Evolutionary conservation across 495 filamentous ascomycete species (phyloP), one percentile per base, ranked within the genome.

Genomic region (Penicillium samsonianum): DNA sequence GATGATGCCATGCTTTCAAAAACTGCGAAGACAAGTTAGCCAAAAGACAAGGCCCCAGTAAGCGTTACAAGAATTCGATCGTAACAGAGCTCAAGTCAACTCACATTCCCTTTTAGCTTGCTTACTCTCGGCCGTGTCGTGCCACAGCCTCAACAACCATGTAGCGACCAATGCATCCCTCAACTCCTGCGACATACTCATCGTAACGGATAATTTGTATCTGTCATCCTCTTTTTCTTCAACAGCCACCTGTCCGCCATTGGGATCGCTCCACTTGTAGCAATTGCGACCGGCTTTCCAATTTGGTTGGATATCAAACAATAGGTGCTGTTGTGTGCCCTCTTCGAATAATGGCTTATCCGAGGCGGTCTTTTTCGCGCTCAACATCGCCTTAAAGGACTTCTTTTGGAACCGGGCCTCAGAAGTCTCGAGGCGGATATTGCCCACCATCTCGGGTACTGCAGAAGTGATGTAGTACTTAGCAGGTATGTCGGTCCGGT

Each of bases 121-220:
- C 33, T 38, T 60, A 25, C 58, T 64, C 28, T 64, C 62, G 0
- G 62, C 58, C 23, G 49, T 61, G 23, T 64, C 58, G 38, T 58
- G 40, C 62, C 62, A 64, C 6, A 64, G 43, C 45, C 62, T 43
- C 53, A 64, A 46, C 19, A 60, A 8, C 58, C 62, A 64, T 14
- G 46, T 33, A 14, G 54, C 62, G 10, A 58, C 58, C 44, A 61
- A 16, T 22, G 62, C 62, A 58, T 64, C 62, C 44, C 58, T 58
- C 20, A 48, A 19, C 14, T 52, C 55, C 44, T 49, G 49, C 30
- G 20, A 5, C 50, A 61, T 45, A 23, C n/a, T n/a, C 2, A 1
- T 48, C 2, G 58, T 58, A 19, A 64, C 12, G 37, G 30, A 49
- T 23, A 61, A 26, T 48, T 44, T 55, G 17, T 61, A 33, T 42